Conservation (phyloP, 2,329 filamentous ascomycete genomes). For the Colletotrichum tofieldiae region DNA sequence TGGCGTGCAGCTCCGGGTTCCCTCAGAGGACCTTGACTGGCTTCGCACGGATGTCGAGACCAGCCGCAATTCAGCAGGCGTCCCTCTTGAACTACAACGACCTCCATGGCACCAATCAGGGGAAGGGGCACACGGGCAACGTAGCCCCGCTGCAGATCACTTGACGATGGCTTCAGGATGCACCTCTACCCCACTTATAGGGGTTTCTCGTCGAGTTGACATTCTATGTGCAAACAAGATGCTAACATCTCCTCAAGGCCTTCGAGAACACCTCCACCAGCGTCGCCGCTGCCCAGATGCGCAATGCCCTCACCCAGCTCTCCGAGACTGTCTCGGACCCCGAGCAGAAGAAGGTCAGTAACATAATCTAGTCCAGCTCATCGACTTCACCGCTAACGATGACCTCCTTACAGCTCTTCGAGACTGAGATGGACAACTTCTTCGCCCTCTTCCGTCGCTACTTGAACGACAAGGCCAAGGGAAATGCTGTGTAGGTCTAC, state of each 20-base stretch:
- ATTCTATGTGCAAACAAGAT: constrained; percentile 26
- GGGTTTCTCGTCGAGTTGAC: neutral
- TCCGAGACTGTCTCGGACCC: constrained; percentile 90
- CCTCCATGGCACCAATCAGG: neutral
- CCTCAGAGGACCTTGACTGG: neutral
- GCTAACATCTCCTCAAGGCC: constrained; percentile 74
- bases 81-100: neutral
- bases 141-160: neutral
- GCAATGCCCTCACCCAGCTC: constrained; percentile 94
- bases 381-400: constrained; percentile 25
- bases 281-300: constrained; percentile 98
- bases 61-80: neutral
- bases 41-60: neutral
- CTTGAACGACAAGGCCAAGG: constrained; percentile 99
- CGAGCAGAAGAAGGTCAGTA: constrained; percentile 83
- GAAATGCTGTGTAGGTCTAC: constrained; percentile 81
- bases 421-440: constrained; percentile 99
- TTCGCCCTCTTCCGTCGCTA: constrained; percentile 98
- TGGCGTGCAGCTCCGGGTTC: neutral
- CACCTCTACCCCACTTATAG: neutral
- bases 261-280: constrained; percentile 99
- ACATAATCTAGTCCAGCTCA: neutral
- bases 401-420: constrained; percentile 78
- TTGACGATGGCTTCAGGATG: constrained; percentile 5
- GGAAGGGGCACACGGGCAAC: neutral